Evolutionary conservation across 2,329 filamentous ascomycete species (phyloP).

Genomic region (Fusarium tuaranense): DNA sequence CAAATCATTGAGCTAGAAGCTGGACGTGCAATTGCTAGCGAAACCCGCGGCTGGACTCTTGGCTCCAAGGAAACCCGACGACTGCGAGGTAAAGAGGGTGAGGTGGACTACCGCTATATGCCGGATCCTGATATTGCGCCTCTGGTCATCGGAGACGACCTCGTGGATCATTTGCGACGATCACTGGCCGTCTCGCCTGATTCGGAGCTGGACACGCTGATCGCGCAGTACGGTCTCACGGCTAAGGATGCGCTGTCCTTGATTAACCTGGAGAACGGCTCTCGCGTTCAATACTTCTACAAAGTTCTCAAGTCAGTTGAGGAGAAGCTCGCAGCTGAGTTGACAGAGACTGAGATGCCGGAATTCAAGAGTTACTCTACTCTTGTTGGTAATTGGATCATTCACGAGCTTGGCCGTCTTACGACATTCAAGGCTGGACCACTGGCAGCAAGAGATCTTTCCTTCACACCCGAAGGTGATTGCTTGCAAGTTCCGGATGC

Average conservation of each 20-base stretch:
- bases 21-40: slow-evolving; percentile 81
- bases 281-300: slow-evolving; percentile 85
- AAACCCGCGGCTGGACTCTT: slow-evolving; percentile 93
- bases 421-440: slow-evolving; percentile 62
- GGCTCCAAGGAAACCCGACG: slow-evolving; percentile 84
- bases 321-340: slow-evolving; percentile 41
- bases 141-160: slow-evolving; percentile 77
- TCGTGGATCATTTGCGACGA: slow-evolving; percentile 72
- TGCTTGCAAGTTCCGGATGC: slow-evolving; percentile 59
- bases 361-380: slow-evolving; percentile 55
- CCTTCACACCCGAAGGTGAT: slow-evolving; percentile 59
- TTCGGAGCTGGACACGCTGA: slow-evolving; percentile 71
- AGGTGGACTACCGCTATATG: slow-evolving; percentile 99
- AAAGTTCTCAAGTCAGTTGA: slow-evolving; percentile 67
- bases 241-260: slow-evolving; percentile 87
- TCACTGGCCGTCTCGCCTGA: slow-evolving; percentile 81
- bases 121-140: slow-evolving; percentile 92
- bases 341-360: slow-evolving; percentile 26
- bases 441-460: slow-evolving; percentile 48
- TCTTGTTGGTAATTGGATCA: slow-evolving; percentile 73
- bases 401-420: slow-evolving; percentile 80
- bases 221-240: slow-evolving; percentile 74
- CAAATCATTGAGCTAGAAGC: slow-evolving; percentile 85
- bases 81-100: slow-evolving; percentile 92
- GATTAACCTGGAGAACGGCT: slow-evolving; percentile 80